Evolutionary conservation across 208 protist species (phyloP).

Genomic region (Trypanosoma theileri): DNA sequence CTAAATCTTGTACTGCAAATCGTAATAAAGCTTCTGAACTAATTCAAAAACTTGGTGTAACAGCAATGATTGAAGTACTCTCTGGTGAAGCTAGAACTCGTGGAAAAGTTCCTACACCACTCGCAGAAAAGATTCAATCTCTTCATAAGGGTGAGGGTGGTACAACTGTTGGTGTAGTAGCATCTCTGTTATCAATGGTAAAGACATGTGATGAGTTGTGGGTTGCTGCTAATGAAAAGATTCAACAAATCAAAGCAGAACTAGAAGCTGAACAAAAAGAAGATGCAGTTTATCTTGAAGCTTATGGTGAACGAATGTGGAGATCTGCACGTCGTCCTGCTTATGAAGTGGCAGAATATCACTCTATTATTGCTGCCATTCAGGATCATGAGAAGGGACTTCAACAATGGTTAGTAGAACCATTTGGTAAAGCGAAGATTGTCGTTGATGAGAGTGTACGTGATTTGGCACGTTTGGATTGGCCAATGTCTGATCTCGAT

Average conservation of each 20-base stretch:
- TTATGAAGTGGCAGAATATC: slow-evolving; percentile 54
- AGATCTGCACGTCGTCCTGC: slow-evolving; percentile 40
- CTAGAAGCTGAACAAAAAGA: slow-evolving; percentile 53
- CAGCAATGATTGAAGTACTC: slow-evolving; percentile 56
- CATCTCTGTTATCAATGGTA: slow-evolving; percentile 48
- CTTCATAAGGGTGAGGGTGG: slow-evolving; percentile 47
- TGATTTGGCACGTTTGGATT: slow-evolving; percentile 69
- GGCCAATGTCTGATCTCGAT: slow-evolving; percentile 70
- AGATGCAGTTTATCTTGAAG: slow-evolving; percentile 45
- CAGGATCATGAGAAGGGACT: slow-evolving; percentile 55
- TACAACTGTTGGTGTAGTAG: slow-evolving; percentile 33
- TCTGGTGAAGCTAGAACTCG: slow-evolving; percentile 49
- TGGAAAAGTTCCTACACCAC: slow-evolving; percentile 58
- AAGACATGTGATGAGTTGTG: slow-evolving; percentile 61
- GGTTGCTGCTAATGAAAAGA: slow-evolving; percentile 39
- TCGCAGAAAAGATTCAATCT: slow-evolving; percentile 57
- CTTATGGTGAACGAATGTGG: slow-evolving; percentile 86
- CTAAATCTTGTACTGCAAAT: slow-evolving; percentile 29
- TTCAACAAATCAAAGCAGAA: slow-evolving; percentile 57
- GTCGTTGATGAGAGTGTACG: slow-evolving; percentile 52
- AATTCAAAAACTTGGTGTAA: slow-evolving; percentile 59
- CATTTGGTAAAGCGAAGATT: slow-evolving; percentile 46
- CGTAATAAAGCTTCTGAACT: slow-evolving; percentile 40
- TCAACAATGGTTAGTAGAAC: slow-evolving; percentile 42
- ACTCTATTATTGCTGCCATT: slow-evolving; percentile 49